Evolutionary conservation across 768 basidiomycete genomes (phyloP), one percentile per base, ranked within the genome.

Genomic region (Podaxis sp.): DNA sequence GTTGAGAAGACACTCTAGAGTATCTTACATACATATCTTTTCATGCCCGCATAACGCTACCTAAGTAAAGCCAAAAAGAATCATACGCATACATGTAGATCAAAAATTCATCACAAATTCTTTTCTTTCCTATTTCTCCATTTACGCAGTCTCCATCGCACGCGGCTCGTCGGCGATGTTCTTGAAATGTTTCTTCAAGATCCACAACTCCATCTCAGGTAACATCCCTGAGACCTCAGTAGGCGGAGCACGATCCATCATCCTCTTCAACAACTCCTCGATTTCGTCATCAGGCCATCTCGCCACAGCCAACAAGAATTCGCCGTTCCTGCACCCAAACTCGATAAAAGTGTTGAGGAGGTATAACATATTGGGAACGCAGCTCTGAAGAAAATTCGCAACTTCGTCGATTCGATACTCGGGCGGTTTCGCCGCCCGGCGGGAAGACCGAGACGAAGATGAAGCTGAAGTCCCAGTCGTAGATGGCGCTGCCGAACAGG

Each of bases 301-400:
- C n/a, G 64, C 38, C 11, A 61, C 48, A 7, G 8, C 26, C 6
- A 3, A 15, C 28, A 63, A 38, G 2, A 40, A 52, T n/a, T 63
- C n/a, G 2, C 24, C 22, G 17, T 51, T 63, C 4, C 48, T 48
- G 13, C 56, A 58, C 5, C 62, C 62, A 41, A 40, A 63, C 4
- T 13, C 15, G n/a, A 63, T 44, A 20, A 63, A 63, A 4, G 56
- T 53, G 10, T n/a, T 11, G 4, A 63, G 56, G 24, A 63, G 41
- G 22, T 38, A 58, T 8, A 6, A 26, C 62, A 63, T 52, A 33
- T 52, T 49, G 12, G 62, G 56, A 28, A 40, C 15, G 44, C 62
- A 63, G 30, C 40, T 58, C 2, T 22, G n/a, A 5, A 63, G 62
- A 20, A 63, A 63, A 6, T 12, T 51, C 5, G 37, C 49, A 8